Percentiles rank a stretch among this genome's conserved stretches.
Conservation (phyloP, 2,329 filamentous ascomycete genomes). For the Aureobasidium sp. region DNA sequence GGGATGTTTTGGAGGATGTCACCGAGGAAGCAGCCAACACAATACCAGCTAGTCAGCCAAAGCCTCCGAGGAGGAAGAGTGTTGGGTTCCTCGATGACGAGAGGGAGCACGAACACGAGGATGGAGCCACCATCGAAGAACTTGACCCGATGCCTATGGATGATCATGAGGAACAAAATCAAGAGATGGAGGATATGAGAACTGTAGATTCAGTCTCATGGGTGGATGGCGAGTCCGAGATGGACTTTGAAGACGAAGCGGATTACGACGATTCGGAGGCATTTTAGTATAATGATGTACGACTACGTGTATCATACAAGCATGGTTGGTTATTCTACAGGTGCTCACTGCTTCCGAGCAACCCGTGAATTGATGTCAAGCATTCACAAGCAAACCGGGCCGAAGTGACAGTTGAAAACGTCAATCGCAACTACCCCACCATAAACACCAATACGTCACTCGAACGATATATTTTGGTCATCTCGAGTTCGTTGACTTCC, state of each 20-base stretch:
- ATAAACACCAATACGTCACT: background rate
- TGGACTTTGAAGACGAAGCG: slow-evolving; percentile 14
- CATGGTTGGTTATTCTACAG: background rate
- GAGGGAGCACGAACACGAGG: slow-evolving; percentile 13
- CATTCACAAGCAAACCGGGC: background rate
- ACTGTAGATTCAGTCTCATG: slow-evolving; percentile 13
- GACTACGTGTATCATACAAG: background rate
- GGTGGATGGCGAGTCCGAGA: slow-evolving; percentile 16
- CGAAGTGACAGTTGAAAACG: slow-evolving; percentile 6
- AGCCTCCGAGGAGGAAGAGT: slow-evolving; percentile 21
- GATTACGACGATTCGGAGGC: slow-evolving; percentile 7
- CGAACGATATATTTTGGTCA: background rate
- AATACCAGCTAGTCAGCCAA: slow-evolving; percentile 13
- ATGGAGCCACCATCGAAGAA: slow-evolving; percentile 13
- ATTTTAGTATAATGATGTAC: background rate
- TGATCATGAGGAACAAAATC: slow-evolving; percentile 17
- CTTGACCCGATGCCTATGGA: slow-evolving; percentile 23
- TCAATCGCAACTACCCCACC: slow-evolving; percentile 4
- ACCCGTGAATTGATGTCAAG: background rate
- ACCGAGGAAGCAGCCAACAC: slow-evolving; percentile 11
- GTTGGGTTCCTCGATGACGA: slow-evolving; percentile 23
- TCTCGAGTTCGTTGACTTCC: background rate
- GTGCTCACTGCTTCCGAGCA: background rate
- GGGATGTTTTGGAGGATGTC: slow-evolving; percentile 60
- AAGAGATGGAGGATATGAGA: slow-evolving; percentile 17